These are phyloP conservation scores for Fusarium lyarnte DNA, from an alignment of 2,329 filamentous ascomycete species.

Conservation along the genomic window DNA sequence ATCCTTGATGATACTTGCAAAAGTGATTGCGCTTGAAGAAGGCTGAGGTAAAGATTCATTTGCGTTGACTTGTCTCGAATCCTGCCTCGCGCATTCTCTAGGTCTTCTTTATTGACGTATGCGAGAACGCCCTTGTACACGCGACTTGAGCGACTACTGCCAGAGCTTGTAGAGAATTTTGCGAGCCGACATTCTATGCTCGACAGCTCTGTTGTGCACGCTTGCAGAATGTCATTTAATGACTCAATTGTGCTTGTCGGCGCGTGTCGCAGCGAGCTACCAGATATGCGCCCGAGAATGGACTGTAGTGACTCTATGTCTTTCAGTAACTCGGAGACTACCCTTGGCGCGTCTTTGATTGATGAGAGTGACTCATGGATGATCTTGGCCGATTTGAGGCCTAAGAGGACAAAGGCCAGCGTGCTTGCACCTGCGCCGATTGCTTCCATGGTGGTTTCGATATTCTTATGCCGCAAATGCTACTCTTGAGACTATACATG, in stretches of 20 bases:
- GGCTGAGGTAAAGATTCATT: slow-evolving; percentile 16
- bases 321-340: background rate
- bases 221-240: background rate
- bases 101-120: slow-evolving; percentile 21
- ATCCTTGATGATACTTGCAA: slow-evolving; percentile 12
- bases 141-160: background rate
- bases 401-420: slow-evolving; percentile 9
- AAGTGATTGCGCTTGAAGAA: slow-evolving; percentile 19
- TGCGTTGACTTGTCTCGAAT: slow-evolving; percentile 21
- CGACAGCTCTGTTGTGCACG: background rate
- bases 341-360: slow-evolving; percentile 7
- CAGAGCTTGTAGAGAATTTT: background rate
- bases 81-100: slow-evolving; percentile 6
- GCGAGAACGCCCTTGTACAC: background rate
- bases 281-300: background rate
- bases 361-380: slow-evolving; percentile 8
- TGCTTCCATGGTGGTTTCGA: background rate
- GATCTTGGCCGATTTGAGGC: slow-evolving; percentile 13
- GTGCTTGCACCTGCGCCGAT: slow-evolving; percentile 17
- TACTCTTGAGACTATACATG: background rate
- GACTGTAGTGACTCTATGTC: slow-evolving; percentile 7
- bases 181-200: background rate
- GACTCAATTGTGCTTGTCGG: background rate
- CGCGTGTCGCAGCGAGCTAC: background rate
- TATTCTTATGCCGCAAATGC: too few species aligned